phyloP scores from a whole-genome alignment of 495 filamentous ascomycete genomes.

The Podospora appendiculata region DNA sequence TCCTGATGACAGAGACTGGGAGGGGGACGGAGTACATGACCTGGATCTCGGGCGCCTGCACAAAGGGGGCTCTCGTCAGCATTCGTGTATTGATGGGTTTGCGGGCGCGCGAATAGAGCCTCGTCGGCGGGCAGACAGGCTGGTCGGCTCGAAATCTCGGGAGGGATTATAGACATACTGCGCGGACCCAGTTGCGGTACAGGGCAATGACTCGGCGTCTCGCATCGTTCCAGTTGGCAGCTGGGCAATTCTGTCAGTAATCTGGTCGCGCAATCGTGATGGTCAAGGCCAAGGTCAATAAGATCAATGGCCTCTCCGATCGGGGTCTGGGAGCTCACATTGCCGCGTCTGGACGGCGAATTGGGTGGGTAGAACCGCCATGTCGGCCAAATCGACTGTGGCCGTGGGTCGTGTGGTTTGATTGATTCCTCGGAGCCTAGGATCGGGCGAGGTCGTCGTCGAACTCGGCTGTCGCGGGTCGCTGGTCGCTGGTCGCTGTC shows the following conservation, averaged over 20 bases:
- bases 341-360: constrained; percentile 83
- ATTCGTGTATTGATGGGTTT: neutral
- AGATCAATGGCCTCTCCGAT: neutral
- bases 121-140: too few species aligned
- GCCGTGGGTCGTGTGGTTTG: constrained; percentile 9
- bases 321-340: constrained; percentile 50
- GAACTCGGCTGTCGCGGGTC: too few species aligned
- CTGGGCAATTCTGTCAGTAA: constrained; percentile 36
- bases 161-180: constrained; percentile 51
- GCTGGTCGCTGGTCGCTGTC: too few species aligned
- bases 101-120: too few species aligned
- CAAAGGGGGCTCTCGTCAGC: constrained; percentile 3
- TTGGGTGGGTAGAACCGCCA: constrained; percentile 81
- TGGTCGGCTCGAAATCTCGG: too few species aligned
- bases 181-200: constrained; percentile 90
- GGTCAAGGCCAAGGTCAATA: neutral
- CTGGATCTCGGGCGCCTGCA: constrained; percentile 89
- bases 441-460: neutral
- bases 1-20: constrained; percentile 80
- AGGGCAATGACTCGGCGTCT: constrained; percentile 70
- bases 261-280: too few species aligned
- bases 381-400: constrained; percentile 17
- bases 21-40: constrained; percentile 89
- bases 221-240: constrained; percentile 80
- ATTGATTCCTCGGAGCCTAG: neutral